A percentile compares a stretch with the other conserved stretches of the same genome.
Evolutionary conservation across 2,329 filamentous ascomycete genomes (phyloP).

Genomic region (Paraphoma sp.): DNA sequence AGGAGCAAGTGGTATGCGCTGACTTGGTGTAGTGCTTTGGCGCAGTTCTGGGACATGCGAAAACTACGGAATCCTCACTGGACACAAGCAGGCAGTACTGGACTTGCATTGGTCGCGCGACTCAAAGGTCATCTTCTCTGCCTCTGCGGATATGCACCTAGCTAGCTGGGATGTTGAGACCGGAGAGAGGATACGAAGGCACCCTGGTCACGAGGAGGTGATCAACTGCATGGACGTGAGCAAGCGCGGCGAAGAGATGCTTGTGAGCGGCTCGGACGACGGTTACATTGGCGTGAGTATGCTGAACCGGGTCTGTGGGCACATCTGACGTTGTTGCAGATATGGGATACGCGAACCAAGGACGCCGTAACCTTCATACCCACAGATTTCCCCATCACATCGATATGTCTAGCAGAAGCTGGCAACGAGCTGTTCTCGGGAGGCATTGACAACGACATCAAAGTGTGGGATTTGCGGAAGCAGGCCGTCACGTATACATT

Average conservation of each 20-base stretch:
- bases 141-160: conserved; percentile 90
- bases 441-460: conserved; percentile 96
- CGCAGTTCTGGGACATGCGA: conserved; percentile 90
- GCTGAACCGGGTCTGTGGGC: not conserved
- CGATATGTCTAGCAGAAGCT: conserved; percentile 88
- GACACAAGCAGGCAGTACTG: conserved; percentile 88
- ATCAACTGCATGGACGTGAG: conserved; percentile 91
- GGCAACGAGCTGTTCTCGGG: conserved; percentile 95
- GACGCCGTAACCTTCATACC: conserved; percentile 86
- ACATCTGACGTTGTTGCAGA: conserved; percentile 47
- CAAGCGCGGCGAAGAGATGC: conserved; percentile 85
- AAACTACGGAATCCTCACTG: conserved; percentile 88
- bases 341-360: conserved; percentile 95
- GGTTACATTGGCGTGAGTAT: conserved; percentile 74
- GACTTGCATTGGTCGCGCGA: conserved; percentile 98
- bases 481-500: conserved; percentile 87
- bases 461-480: conserved; percentile 96
- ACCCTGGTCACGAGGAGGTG: conserved; percentile 93
- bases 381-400: conserved; percentile 90
- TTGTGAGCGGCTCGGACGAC: conserved; percentile 93
- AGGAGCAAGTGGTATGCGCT: conserved; percentile 11
- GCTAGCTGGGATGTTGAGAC: conserved; percentile 95
- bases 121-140: conserved; percentile 87
- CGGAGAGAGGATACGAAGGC: conserved; percentile 88
- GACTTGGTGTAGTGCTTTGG: conserved; percentile 76